Percentiles rank a stretch among this genome's conserved stretches.
Evolutionary conservation across 2,329 filamentous ascomycete species (phyloP).

Genomic region (Aureobasidium sp.): DNA sequence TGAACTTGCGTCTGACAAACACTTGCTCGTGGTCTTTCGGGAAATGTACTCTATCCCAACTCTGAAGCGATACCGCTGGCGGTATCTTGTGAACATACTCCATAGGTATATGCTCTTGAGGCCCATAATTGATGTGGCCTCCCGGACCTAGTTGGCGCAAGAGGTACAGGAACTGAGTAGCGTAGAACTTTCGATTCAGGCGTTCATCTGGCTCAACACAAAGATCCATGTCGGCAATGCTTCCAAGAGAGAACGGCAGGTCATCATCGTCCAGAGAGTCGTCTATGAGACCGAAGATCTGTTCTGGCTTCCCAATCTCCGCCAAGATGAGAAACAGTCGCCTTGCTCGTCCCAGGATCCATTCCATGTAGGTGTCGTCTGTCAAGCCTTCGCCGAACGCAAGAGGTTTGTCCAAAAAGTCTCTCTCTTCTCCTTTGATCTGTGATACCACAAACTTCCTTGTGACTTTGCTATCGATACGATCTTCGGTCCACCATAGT

Average conservation of each 20-base stretch:
- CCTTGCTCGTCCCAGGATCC: conserved; percentile 62
- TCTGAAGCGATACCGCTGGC: conserved; percentile 36
- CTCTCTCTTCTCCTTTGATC: conserved; percentile 54
- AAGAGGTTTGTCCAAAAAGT: conserved; percentile 53
- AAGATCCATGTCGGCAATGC: conserved; percentile 55
- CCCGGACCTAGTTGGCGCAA: conserved; percentile 54
- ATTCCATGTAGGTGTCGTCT: conserved; percentile 69
- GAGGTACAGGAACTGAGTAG: conserved; percentile 63
- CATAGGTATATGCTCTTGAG: conserved; percentile 61
- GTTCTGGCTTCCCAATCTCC: conserved; percentile 61
- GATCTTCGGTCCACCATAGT: conserved; percentile 64
- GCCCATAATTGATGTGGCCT: conserved; percentile 54
- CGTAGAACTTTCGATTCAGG: conserved; percentile 60
- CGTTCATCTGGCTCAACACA: conserved; percentile 52
- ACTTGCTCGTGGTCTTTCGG: conserved; percentile 51
- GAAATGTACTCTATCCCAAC: conserved; percentile 55
- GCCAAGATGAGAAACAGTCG: conserved; percentile 63
- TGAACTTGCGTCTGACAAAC: conserved; percentile 31
- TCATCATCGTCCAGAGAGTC: conserved; percentile 71
- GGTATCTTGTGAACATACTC: conserved; percentile 55
- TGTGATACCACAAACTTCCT: conserved; percentile 58
- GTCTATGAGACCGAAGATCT: conserved; percentile 68
- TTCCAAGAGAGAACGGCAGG: conserved; percentile 58
- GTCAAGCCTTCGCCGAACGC: conserved; percentile 54
- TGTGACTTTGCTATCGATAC: conserved; percentile 62